Percentiles rank a stretch among this genome's conserved stretches.
phyloP scores from a whole-genome alignment of 805 yeast species.

The Hanseniaspora nectarophila region DNA sequence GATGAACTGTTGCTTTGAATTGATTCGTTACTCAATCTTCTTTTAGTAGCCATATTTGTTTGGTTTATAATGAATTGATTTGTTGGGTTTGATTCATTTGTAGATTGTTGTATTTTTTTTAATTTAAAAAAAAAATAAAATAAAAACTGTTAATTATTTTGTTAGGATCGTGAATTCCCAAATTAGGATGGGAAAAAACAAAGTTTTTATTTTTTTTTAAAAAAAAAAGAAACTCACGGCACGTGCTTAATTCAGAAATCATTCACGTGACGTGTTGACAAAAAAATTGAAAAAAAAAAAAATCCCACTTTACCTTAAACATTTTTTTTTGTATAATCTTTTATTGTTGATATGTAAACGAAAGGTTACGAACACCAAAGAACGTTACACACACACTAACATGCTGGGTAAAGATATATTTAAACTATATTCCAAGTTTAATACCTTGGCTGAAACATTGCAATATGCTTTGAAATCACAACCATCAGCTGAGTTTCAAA shows the following conservation, averaged over 20 bases:
- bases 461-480: constrained; percentile 7
- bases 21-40: constrained; percentile 20
- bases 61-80: not conserved
- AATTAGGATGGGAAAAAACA: not conserved
- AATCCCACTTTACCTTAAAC: no score
- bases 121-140: no score
- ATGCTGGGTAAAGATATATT: constrained; percentile 5
- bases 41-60: constrained; percentile 25
- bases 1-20: constrained; percentile 45
- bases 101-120: no score
- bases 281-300: not conserved
- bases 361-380: not conserved
- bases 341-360: not conserved
- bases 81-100: not conserved
- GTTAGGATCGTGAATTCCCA: not conserved
- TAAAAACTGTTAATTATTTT: no score
- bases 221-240: not conserved
- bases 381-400: not conserved
- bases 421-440: constrained; percentile 1
- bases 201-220: no score
- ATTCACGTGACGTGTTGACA: not conserved
- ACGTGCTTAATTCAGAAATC: not conserved
- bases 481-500: constrained; percentile 1
- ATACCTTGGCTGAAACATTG: not conserved
- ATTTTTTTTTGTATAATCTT: no score